Evolutionary conservation across 768 basidiomycete species (phyloP), one percentile per base, ranked within the genome.

Genomic region (Daedalea quercina): DNA sequence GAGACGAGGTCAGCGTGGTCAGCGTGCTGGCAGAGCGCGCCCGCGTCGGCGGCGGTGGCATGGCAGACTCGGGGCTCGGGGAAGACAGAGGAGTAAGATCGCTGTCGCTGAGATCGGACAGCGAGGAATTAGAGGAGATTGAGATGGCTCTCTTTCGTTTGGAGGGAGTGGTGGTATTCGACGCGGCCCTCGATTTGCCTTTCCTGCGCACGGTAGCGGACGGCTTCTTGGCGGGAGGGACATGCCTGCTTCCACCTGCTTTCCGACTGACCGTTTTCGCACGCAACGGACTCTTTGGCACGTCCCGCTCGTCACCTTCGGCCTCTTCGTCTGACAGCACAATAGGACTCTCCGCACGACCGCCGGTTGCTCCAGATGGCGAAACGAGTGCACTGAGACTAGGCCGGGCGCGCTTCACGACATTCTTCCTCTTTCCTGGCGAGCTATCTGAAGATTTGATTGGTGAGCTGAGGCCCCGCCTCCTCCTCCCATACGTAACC

Each of bases 401-500:
- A 3, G 37, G 15, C 37, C 37, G 4, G 8, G 15, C 15, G 37
- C 37, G 37, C 17, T 40, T 40, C 37, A 6, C 15, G 37, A 19
- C 37, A 15, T 40, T 40, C 37, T 15, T 19, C 13, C 15, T 15
- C 19, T 40, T 40, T 3, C 15, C 37, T 17, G 37, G 34, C 12
- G 48, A 17, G 20, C 11, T 17, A 41, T 17, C 41, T n/a, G 17
- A 26, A 3, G 58, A 51, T 42, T 53, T 55, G 13, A 35, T 28
- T 3, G 59, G 54, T 1, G 54, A 47, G 19, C 31, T 24, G 28
- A 34, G 45, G 43, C 35, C 45, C 53, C 52, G 55, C 40, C 56
- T 50, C 26, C 58, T 60, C 22, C 53, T 34, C 13, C 54, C 54
- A 44, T 60, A 62, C 3, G 60, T 61, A 12, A 56, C 12, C 46